Evolutionary conservation across 1,284 basidiomycete species (phyloP), one percentile per base, ranked within the genome.

Genomic region (Austropuccinia psidii): DNA sequence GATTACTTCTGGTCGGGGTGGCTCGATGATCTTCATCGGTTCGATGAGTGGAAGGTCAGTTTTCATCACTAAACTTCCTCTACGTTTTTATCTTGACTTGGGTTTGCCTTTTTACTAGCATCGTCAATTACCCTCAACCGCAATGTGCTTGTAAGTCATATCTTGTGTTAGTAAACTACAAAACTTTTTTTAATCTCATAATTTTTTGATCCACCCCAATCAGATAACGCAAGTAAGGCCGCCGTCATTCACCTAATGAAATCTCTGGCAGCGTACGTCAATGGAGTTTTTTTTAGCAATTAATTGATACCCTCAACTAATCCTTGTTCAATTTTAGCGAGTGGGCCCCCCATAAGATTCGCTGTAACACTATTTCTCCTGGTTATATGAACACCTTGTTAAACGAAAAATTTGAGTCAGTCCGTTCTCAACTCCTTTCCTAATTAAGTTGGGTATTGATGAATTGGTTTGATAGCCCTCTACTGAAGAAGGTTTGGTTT

Each of bases 341-440:
- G 61, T 72, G 68, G 68, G 68, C 68, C 9, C 68, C 68, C 21
- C 68, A 72, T 41, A 72, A 72, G 21, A 72, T 72, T 35, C 68
- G 68, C 21, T 72, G 68, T 27, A 72, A 72, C 68, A 60, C 68
- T 13, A 72, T 72, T 43, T 72, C 68, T 13, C 68, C 68, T 39
- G 68, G 68, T 17, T 69, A 75, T 45, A 75, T 69, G 74, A 65
- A 66, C 31, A 75, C 74, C 21, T 54, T 75, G 41, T 41, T 75
- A 11, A 62, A 49, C 24, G 74, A 75, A n/a, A 75, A 75, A 61
- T 70, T 75, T 60, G 74, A 75, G 68, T 72, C 17, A 52, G 57
- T 8, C 5, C 19, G 9, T 24, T 8, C n/a, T 57, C 2, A 15
- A 11, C 41, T 45, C n/a, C 9, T 45, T 45, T 45, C n/a, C 41